These are phyloP conservation scores for Kalmusia sp. DNA, from an alignment of 2,329 filamentous ascomycete genomes.

Conservation along the genomic window DNA sequence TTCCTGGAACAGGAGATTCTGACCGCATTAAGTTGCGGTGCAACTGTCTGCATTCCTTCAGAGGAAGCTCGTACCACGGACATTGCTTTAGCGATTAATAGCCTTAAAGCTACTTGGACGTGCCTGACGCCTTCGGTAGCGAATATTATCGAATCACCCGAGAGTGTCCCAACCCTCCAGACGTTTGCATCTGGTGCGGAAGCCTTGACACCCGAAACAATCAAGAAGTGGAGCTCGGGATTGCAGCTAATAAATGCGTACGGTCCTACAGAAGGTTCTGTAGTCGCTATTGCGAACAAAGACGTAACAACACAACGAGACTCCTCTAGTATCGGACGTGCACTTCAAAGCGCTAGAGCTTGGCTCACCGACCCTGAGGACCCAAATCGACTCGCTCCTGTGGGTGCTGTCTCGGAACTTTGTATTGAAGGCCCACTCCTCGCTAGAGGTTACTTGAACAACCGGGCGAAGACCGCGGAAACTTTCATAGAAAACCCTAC, in stretches of 20 bases:
- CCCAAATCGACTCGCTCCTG: constrained; percentile 35
- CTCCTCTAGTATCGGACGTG: constrained; percentile 32
- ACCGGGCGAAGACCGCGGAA: constrained; percentile 31
- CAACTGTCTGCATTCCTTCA: constrained; percentile 42
- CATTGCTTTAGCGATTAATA: constrained; percentile 46
- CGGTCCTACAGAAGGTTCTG: constrained; percentile 37
- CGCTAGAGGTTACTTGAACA: constrained; percentile 40
- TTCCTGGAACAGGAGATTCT: constrained; percentile 34
- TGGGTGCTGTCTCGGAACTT: constrained; percentile 39
- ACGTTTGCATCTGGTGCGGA: constrained; percentile 41
- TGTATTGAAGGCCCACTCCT: constrained; percentile 41
- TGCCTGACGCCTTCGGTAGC: constrained; percentile 44
- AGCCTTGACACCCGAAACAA: constrained; percentile 31
- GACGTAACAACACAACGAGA: constrained; percentile 27
- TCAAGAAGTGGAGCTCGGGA: constrained; percentile 32
- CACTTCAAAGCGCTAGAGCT: constrained; percentile 29
- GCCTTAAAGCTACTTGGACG: constrained; percentile 36
- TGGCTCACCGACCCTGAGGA: constrained; percentile 38
- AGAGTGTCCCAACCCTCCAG: constrained; percentile 47
- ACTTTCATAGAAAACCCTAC: constrained; percentile 32
- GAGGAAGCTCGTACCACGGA: constrained; percentile 53
- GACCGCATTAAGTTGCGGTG: constrained; percentile 38
- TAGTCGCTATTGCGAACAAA: constrained; percentile 36
- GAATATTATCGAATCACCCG: constrained; percentile 41
- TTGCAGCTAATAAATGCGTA: constrained; percentile 38